Percentiles rank a stretch among this genome's conserved stretches.
Conservation (phyloP, 2,329 filamentous ascomycete species). For the Fusarium pseudoanthophilum region DNA sequence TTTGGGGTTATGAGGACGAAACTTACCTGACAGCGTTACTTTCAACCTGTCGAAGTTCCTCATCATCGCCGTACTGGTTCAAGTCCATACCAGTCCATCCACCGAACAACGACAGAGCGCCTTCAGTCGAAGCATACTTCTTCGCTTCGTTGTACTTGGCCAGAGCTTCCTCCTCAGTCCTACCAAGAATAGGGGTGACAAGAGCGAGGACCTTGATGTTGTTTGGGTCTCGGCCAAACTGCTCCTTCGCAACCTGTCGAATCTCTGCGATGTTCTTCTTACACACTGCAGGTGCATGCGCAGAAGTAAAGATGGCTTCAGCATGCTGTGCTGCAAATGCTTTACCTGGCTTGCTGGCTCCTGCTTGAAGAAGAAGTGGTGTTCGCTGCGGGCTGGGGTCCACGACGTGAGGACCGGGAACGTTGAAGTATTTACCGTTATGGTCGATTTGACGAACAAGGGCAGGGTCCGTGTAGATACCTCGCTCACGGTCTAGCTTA, state of each 20-base stretch:
- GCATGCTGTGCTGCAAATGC: constrained; percentile 75
- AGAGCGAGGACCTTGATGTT: constrained; percentile 76
- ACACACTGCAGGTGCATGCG: constrained; percentile 70
- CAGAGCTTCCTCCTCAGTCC: constrained; percentile 72
- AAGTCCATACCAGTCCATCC: constrained; percentile 75
- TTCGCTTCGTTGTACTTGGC: constrained; percentile 71
- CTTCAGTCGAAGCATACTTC: constrained; percentile 69
- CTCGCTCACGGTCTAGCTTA: constrained; percentile 65
- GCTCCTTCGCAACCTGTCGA: constrained; percentile 61
- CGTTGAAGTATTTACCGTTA: constrained; percentile 69
- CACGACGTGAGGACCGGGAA: constrained; percentile 73
- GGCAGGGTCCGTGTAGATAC: constrained; percentile 63
- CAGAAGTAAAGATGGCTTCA: constrained; percentile 76
- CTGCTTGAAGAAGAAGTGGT: constrained; percentile 76
- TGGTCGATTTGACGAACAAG: constrained; percentile 75
- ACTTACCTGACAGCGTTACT: constrained; percentile 66
- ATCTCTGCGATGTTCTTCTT: constrained; percentile 72
- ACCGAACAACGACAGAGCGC: constrained; percentile 76
- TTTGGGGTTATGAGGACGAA: background rate
- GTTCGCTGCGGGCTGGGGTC: constrained; percentile 75
- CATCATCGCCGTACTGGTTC: constrained; percentile 69
- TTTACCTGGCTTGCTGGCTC: constrained; percentile 73
- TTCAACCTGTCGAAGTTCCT: constrained; percentile 71
- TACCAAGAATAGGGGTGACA: constrained; percentile 72
- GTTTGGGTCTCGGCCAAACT: constrained; percentile 66